phyloP scores from a whole-genome alignment of 2,329 filamentous ascomycete genomes.

The Fusarium incarnatum region DNA sequence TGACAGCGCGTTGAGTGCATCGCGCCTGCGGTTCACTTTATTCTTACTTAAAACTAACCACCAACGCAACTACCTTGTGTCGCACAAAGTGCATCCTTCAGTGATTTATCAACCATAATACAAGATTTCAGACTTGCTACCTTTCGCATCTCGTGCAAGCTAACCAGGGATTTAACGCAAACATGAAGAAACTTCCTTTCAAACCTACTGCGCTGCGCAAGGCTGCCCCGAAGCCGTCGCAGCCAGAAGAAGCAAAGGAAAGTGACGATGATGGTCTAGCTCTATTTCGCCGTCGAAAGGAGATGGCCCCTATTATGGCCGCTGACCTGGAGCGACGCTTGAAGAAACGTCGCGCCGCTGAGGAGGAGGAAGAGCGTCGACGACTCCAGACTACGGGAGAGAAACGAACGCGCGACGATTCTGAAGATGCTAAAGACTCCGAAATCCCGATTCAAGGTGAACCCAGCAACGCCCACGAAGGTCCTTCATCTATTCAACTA shows the following conservation, averaged over 20 bases:
- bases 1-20: conserved; percentile 38
- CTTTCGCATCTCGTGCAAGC: conserved; percentile 9
- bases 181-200: conserved; percentile 60
- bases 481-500: neutral
- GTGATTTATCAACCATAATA: conserved; percentile 4
- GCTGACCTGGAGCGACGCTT: conserved; percentile 55
- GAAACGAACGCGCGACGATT: conserved; percentile 42
- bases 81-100: neutral
- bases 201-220: conserved; percentile 60
- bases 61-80: neutral
- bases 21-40: conserved; percentile 3
- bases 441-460: neutral
- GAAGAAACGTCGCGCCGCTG: conserved; percentile 40
- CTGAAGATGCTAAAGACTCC: conserved; percentile 19
- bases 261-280: conserved; percentile 54
- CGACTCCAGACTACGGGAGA: conserved; percentile 24
- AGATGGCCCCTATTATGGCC: conserved; percentile 60
- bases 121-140: conserved; percentile 20
- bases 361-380: conserved; percentile 36
- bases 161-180: conserved; percentile 14
- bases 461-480: neutral
- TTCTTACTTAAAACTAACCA: neutral
- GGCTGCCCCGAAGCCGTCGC: conserved; percentile 44
- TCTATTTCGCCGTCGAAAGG: conserved; percentile 63
- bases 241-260: conserved; percentile 29